Conservation (phyloP, 352 stramenopile genomes). For the Halophytophthora polymorphica region DNA sequence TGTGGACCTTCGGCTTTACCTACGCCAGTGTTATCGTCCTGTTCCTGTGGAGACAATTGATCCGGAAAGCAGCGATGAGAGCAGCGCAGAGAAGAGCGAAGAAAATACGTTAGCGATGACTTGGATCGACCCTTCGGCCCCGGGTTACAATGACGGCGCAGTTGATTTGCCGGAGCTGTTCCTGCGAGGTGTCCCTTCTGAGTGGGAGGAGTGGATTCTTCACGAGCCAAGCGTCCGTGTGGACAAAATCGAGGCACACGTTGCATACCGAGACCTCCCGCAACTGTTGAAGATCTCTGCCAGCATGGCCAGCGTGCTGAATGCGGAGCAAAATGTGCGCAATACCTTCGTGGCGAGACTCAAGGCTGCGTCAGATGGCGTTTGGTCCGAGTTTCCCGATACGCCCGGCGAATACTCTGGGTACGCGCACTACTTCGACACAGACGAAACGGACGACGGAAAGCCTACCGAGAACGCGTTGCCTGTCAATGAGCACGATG, state of each 20-base stretch:
- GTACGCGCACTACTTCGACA: conserved; percentile 37
- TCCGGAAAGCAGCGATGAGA: conserved; percentile 17
- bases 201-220: conserved; percentile 53
- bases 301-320: conserved; percentile 31
- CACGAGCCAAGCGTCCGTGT: conserved; percentile 39
- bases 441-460: conserved; percentile 8
- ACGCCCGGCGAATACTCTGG: conserved; percentile 23
- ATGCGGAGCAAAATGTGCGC: conserved; percentile 41
- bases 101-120: conserved; percentile 9
- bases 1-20: conserved; percentile 20
- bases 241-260: conserved; percentile 48
- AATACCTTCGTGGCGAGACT: conserved; percentile 32
- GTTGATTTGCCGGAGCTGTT: conserved; percentile 25
- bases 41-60: conserved; percentile 11
- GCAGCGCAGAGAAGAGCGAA: conserved; percentile 11
- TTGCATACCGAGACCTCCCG: conserved; percentile 74
- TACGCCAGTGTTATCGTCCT: conserved; percentile 29
- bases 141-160: conserved; percentile 8
- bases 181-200: conserved; percentile 21
- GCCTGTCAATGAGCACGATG: conserved; percentile 12
- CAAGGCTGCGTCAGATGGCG: conserved; percentile 37
- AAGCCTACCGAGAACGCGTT: conserved; percentile 9
- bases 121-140: conserved; percentile 8
- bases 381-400: conserved; percentile 40
- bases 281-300: conserved; percentile 55